Conservation (phyloP, 2,329 filamentous ascomycete species). For the Aspergillus fumigatus region DNA sequence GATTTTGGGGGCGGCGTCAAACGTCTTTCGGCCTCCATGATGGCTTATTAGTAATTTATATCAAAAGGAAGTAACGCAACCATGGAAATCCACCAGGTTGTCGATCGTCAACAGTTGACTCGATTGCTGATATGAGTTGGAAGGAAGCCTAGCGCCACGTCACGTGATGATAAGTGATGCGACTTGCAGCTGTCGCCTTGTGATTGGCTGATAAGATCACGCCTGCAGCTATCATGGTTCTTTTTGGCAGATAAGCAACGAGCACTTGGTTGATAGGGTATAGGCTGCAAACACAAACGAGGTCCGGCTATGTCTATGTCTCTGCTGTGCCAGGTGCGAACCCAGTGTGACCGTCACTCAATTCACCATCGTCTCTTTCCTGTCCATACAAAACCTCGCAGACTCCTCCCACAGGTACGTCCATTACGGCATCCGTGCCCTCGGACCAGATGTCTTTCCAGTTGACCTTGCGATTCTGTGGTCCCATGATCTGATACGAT, state of each 20-base stretch:
- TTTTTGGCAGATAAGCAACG: background rate
- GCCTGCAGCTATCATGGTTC: too few relatives aligned
- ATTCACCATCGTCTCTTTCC: slow-evolving; percentile 37
- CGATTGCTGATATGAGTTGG: background rate
- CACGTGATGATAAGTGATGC: slow-evolving; percentile 1
- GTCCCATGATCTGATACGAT: slow-evolving; percentile 39
- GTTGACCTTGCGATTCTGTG: slow-evolving; percentile 48
- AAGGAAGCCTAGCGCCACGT: background rate
- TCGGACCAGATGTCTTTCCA: slow-evolving; percentile 86
- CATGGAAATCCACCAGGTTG: background rate
- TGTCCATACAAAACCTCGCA: slow-evolving; percentile 89
- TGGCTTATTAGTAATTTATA: background rate
- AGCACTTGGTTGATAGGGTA: background rate
- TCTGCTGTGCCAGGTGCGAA: background rate
- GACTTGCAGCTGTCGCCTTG: background rate
- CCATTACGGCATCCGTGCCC: slow-evolving; percentile 95
- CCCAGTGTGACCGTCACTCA: slow-evolving; percentile 7
- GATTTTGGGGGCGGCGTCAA: slow-evolving; percentile 45
- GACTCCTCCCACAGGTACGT: slow-evolving; percentile 89
- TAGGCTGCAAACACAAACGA: background rate
- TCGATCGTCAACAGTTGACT: background rate
- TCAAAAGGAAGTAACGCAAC: background rate
- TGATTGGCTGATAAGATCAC: background rate
- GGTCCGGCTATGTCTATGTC: background rate
- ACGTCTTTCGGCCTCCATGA: slow-evolving; percentile 23